Base-by-base conservation (phyloP, 2,329 filamentous ascomycete genomes). In the Cladosporium austrohemisphaericum region DNA sequence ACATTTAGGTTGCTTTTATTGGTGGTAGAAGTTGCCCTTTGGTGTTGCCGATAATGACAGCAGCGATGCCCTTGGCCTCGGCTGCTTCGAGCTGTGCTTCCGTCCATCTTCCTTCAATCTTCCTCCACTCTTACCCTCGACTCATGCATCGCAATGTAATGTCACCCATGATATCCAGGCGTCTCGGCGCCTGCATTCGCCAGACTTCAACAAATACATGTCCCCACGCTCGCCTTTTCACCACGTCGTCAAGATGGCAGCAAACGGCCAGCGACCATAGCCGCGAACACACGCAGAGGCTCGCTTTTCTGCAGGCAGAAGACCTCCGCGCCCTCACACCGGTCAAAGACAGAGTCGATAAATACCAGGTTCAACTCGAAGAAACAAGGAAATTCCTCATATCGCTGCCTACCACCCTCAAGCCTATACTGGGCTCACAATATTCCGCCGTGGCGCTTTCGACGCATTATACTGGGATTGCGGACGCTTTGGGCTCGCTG, bases 111-210 rank as follows among this genome's bases (percentile, higher is more conserved):
- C 3, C 13, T 22, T n/a, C 16, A 5, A 29, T 19, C 19, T 11
- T 11, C 16, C 37, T 40, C 7, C 23, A 10, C 11, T 31, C 3
- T 11, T 22, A n/a, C 10, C n/a, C 8, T 22, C 38, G n/a, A 20
- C 32, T 20, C 35, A 47, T 47, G 44, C 25, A 37, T 31, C 33
- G 44, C 44, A 47, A 47, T 47, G 44, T 47, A 20, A 47, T 47
- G 44, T 38, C 25, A 25, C 44, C 22, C 28, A 31, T 16, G 23
- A 22, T 32, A 37, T 25, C 44, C 33, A 47, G 44, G 44, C 44
- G 44, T 38, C 25, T 47, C 35, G 44, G 44, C 44, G 44, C 44
- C 33, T 38, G 32, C 44, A 19, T 25, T n/a, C n/a, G n/a, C 18
- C 23, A 38, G 8, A 47, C 11, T 2, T 11, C 23, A 7, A 28